Base-by-base conservation (phyloP, 441 rosid genomes). In the Isatis lusitanica region DNA sequence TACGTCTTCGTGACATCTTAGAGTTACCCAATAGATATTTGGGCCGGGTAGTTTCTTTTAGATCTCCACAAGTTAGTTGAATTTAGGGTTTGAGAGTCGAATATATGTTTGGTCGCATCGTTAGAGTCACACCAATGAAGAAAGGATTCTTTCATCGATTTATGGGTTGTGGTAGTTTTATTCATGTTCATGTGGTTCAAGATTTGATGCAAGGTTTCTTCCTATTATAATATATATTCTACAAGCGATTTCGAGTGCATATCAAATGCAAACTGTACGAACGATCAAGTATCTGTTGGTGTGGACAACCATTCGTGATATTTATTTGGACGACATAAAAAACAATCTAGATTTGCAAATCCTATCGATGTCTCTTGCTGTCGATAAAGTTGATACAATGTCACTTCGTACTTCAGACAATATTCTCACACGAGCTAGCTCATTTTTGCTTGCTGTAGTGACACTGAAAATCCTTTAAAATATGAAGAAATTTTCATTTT, bases 1-100 rank as follows among this genome's bases (percentile, higher is more conserved):
- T 57, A 18, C 16, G 31, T 63, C 56, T 16, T 17, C 68, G 7
- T 63, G 43, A 63, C 68, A 63, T 46, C 43, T 53, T 53, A 51
- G 9, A 5, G 59, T 33, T 43, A 26, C 35, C 12, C 52, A n/a
- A 24, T 35, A 39, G 2, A 13, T 61, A 26, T 43, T 26, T 62
- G 52, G 67, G 39, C 67, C 67, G 9, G 11, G 40, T 21, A 21
- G 2, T 56, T 40, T 61, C 2, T 21, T 42, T 36, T 18, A 16
- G 4, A 59, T 7, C 18, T 44, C 0, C n/a, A n/a, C n/a, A n/a
- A n/a, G n/a, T n/a, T 44, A 44, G 18, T 15, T 15, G 9, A 16
- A 6, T 44, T 39, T 40, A 40, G 44, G 15, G 15, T 40, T 40
- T 40, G 24, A 12, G 7, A 12, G 15, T 40, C 15, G 7, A 21